phyloP scores from a whole-genome alignment of 169 alveolate genomes.

The Sarcocystis neurona region DNA sequence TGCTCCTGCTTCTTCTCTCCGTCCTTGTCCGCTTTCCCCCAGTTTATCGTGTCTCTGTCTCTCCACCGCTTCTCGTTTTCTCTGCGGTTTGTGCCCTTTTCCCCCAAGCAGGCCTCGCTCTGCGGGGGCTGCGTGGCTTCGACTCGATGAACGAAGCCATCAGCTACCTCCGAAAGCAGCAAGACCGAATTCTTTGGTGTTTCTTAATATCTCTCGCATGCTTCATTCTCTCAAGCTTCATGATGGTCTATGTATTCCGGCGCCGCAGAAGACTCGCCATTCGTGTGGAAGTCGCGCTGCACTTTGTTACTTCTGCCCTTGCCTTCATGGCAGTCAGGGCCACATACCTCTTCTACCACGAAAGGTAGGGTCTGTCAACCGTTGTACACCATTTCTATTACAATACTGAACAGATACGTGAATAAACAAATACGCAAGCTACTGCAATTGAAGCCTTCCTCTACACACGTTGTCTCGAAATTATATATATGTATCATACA shows the following conservation, averaged over 20 bases:
- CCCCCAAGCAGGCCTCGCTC: slow-evolving; percentile 64
- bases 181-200: slow-evolving; percentile 31
- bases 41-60: no score
- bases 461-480: no score
- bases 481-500: no score
- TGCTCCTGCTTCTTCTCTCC: no score
- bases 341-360: slow-evolving; percentile 33
- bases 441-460: no score
- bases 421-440: no score
- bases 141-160: slow-evolving; percentile 29
- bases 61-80: neutral
- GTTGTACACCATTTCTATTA: neutral
- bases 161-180: slow-evolving; percentile 19
- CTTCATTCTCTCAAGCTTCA: slow-evolving; percentile 40
- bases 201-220: slow-evolving; percentile 36
- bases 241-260: slow-evolving; percentile 2
- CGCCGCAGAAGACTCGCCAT: slow-evolving; percentile 9
- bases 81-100: neutral
- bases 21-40: no score
- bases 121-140: slow-evolving; percentile 57
- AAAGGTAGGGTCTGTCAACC: neutral
- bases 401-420: no score
- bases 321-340: slow-evolving; percentile 41
- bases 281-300: slow-evolving; percentile 24
- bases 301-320: slow-evolving; percentile 25